Conservation (phyloP, 164 flowering plant species). For the Chimonanthus salicifolius region DNA sequence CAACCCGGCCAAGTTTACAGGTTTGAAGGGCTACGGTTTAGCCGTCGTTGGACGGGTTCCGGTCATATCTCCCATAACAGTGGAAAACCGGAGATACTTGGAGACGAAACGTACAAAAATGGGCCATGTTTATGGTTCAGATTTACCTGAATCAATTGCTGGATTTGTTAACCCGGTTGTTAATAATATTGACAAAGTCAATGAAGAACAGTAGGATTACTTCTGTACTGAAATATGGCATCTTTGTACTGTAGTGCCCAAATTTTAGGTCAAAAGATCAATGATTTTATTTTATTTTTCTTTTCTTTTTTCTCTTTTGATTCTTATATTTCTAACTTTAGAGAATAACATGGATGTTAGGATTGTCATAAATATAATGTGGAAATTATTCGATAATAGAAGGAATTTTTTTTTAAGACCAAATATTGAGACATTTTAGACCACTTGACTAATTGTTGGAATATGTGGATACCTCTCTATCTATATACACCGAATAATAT, state of each 20-base stretch:
- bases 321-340: not conserved
- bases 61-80: constrained; percentile 76
- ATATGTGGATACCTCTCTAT: too few species aligned
- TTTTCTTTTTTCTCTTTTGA: not conserved
- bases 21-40: constrained; percentile 81
- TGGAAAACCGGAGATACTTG: constrained; percentile 73
- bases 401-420: too few species aligned
- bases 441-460: too few species aligned
- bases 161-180: constrained; percentile 21
- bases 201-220: constrained; percentile 5
- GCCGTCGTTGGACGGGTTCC: constrained; percentile 87
- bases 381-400: not conserved
- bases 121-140: constrained; percentile 93
- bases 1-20: constrained; percentile 85
- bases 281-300: not conserved
- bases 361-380: not conserved
- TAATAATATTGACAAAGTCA: constrained; percentile 12
- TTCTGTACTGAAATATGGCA: not conserved
- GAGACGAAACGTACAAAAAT: constrained; percentile 83
- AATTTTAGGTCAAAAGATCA: not conserved
- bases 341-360: not conserved
- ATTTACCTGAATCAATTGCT: constrained; percentile 23
- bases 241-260: not conserved
- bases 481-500: too few species aligned
- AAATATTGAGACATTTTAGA: too few species aligned